phyloP scores from a whole-genome alignment of 2,329 filamentous ascomycete species.

The Neonectria punicea region DNA sequence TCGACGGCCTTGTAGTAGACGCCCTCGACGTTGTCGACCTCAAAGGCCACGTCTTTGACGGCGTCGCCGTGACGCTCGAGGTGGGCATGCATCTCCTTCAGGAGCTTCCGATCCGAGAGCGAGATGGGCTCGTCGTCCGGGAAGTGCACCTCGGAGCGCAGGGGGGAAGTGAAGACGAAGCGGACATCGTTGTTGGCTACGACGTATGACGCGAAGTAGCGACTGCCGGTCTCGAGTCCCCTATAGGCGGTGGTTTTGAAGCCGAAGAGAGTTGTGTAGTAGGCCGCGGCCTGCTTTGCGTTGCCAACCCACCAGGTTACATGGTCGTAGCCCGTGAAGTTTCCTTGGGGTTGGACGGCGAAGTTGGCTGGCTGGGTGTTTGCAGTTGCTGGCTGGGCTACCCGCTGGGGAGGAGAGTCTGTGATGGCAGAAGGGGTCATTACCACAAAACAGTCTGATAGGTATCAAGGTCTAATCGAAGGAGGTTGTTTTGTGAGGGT shows the following conservation, averaged over 20 bases:
- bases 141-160: constrained; percentile 69
- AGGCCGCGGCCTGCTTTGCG: constrained; percentile 92
- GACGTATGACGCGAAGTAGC: constrained; percentile 85
- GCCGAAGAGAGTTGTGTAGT: constrained; percentile 88
- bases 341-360: constrained; percentile 62
- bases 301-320: constrained; percentile 98
- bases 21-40: constrained; percentile 87
- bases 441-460: constrained; percentile 39
- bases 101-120: constrained; percentile 69
- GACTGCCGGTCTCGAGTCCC: constrained; percentile 88
- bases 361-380: constrained; percentile 58
- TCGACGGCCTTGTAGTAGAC: constrained; percentile 81
- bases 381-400: constrained; percentile 49
- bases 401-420: constrained; percentile 58
- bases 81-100: constrained; percentile 83
- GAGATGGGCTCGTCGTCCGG: constrained; percentile 70
- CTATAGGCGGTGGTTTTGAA: constrained; percentile 85
- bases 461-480: constrained; percentile 19
- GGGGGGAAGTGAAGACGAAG: constrained; percentile 86
- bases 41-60: constrained; percentile 94
- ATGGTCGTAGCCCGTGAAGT: constrained; percentile 89
- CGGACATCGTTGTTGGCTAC: constrained; percentile 79
- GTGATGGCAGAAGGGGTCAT: constrained; percentile 71
- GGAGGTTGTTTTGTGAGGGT: not conserved
- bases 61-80: constrained; percentile 90